Evolutionary conservation across 805 yeast genomes (phyloP).

Genomic region (Hagleromyces aurorensis): DNA sequence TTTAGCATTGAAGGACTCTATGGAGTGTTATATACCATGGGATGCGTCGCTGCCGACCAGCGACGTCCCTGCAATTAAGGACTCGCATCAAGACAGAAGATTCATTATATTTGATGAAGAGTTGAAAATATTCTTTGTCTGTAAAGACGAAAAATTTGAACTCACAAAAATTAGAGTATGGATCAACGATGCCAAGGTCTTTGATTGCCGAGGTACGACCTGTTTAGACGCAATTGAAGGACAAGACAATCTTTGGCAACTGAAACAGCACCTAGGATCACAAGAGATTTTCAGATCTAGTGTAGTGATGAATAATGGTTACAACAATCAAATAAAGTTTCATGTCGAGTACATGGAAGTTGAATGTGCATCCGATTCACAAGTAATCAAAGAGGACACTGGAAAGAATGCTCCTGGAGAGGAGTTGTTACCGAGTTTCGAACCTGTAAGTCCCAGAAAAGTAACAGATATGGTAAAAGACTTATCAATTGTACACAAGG

Average conservation of each 20-base stretch:
- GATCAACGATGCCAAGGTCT: slow-evolving; percentile 26
- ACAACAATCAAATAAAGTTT: slow-evolving; percentile 22
- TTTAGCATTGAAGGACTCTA: too few species aligned
- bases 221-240: slow-evolving; percentile 3
- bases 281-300: slow-evolving; percentile 22
- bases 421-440: slow-evolving; percentile 20
- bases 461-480: neutral
- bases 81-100: slow-evolving; percentile 15
- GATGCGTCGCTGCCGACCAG: slow-evolving; percentile 4
- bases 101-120: slow-evolving; percentile 29
- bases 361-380: neutral
- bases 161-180: slow-evolving; percentile 13
- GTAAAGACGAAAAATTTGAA: slow-evolving; percentile 4
- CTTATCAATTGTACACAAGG: neutral
- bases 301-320: slow-evolving; percentile 30
- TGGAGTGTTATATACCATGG: slow-evolving; percentile 22
- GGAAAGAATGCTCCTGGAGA: slow-evolving; percentile 6
- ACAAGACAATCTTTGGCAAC: slow-evolving; percentile 8
- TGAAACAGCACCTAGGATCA: slow-evolving; percentile 15
- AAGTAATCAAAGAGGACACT: neutral
- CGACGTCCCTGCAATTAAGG: slow-evolving; percentile 6
- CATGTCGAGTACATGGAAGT: slow-evolving; percentile 7
- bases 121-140: slow-evolving; percentile 11
- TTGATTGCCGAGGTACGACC: slow-evolving; percentile 6
- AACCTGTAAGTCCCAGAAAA: slow-evolving; percentile 19